Evolutionary conservation across 2,329 filamentous ascomycete genomes (phyloP), one percentile per base, ranked within the genome.

Genomic region (Phaeomoniella chlamydospora): DNA sequence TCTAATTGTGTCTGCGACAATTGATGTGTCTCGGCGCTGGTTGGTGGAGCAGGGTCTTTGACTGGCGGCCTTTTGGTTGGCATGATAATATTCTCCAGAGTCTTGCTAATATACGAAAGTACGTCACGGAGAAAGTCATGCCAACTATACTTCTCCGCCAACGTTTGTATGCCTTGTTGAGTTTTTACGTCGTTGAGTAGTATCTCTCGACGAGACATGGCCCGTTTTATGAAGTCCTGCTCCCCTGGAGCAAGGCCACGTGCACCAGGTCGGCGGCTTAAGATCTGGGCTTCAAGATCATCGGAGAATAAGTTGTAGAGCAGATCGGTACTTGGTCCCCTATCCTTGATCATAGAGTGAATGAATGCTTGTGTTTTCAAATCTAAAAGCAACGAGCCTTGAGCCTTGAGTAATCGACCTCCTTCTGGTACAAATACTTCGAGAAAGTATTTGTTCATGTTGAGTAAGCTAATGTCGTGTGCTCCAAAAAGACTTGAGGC

Each of bases 291-390:
- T 34, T 70, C 68, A 31, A 78, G 56, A 40, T 73, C 64, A 17
- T 62, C 52, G 0, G 73, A 73, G 45, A 80, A 79, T 1, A 78
- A 54, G 36, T 74, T 67, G 37, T 70, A 65, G 17, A 79, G 53
- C 17, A 76, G 59, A 30, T 74, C 65, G 14, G 72, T 67, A 34
- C 67, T 65, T 2, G 62, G 60, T 17, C 63, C 65, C 37, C 74
- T 66, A 30, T 65, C 66, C 45, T 67, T 70, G 43, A 70, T 67
- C 47, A 74, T 61, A 3, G 70, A 69, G 3, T 72, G 72, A 38
- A 79, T 72, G 46, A 76, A 79, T 11, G 74, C 72, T 49, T 79
- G 75, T 2, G 75, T 78, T 54, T 80, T 80, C 13, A 80, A 55
- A 41, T 78, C 74, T 11, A 79, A 60, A 44, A 70, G 76, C 16